Evolutionary conservation across 2,329 filamentous ascomycete species (phyloP).

Genomic region (Samsoniella hepiali): DNA sequence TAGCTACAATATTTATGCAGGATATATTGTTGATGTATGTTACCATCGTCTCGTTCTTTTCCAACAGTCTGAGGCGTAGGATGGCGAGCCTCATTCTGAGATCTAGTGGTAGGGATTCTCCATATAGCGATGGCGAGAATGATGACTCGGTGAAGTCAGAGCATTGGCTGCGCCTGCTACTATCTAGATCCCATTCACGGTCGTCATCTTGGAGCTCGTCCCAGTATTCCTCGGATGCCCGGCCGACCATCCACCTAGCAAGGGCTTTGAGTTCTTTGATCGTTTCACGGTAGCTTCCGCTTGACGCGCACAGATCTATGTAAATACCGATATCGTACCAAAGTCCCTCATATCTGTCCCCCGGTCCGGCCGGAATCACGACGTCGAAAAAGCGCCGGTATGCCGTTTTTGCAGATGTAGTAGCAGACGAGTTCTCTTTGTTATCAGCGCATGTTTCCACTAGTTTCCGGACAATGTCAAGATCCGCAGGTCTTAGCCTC

Average conservation of each 20-base stretch:
- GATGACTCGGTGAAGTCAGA: slow-evolving; percentile 59
- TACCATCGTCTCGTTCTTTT: slow-evolving; percentile 71
- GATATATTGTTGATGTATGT: slow-evolving; percentile 28
- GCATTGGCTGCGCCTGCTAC: slow-evolving; percentile 60
- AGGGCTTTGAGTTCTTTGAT: slow-evolving; percentile 68
- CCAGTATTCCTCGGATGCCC: slow-evolving; percentile 74
- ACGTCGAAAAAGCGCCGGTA: slow-evolving; percentile 48
- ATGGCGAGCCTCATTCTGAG: slow-evolving; percentile 80
- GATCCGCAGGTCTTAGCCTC: slow-evolving; percentile 50
- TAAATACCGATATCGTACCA: slow-evolving; percentile 90
- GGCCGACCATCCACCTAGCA: slow-evolving; percentile 78
- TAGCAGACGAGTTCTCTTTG: slow-evolving; percentile 40
- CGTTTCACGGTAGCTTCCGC: slow-evolving; percentile 61
- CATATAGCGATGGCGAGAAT: slow-evolving; percentile 57
- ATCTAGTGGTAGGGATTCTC: slow-evolving; percentile 71
- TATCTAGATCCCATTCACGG: slow-evolving; percentile 80
- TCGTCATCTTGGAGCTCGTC: slow-evolving; percentile 69
- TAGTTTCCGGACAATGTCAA: slow-evolving; percentile 52
- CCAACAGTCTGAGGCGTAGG: slow-evolving; percentile 70
- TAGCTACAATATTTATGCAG: neutral
- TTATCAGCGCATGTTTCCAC: slow-evolving; percentile 56
- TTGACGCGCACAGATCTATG: slow-evolving; percentile 70
- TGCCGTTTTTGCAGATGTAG: slow-evolving; percentile 43
- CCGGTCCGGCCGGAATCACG: slow-evolving; percentile 32
- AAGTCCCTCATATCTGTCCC: slow-evolving; percentile 40